Percentiles rank a stretch among this genome's conserved stretches.
These are phyloP conservation scores for Acaromyces ingoldii DNA, from an alignment of 1,284 basidiomycete species.

Conservation along the genomic window DNA sequence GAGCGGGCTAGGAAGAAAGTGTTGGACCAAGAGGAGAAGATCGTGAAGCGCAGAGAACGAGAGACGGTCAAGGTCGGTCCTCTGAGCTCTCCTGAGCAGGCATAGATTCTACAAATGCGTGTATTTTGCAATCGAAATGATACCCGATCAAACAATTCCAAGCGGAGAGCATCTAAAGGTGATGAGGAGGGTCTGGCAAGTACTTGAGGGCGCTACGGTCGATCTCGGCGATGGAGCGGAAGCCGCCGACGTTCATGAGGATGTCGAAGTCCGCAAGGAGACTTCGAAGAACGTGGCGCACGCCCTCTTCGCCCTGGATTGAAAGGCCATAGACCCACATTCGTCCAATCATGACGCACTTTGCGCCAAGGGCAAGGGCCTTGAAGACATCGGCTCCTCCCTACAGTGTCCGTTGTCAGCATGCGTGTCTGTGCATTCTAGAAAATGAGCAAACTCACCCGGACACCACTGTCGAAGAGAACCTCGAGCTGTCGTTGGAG, in stretches of 20 bases:
- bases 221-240: conserved; percentile 14
- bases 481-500: not conserved
- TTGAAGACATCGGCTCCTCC: conserved; percentile 71
- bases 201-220: conserved; percentile 5
- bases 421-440: too few species aligned
- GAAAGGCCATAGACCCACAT: conserved; percentile 59
- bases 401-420: too few species aligned
- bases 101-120: too few species aligned
- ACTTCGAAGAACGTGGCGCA: conserved; percentile 63
- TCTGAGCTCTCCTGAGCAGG: too few species aligned
- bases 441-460: too few species aligned
- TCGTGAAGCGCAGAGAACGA: conserved; percentile 15
- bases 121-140: too few species aligned
- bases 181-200: too few species aligned
- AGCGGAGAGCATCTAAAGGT: too few species aligned
- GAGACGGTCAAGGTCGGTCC: conserved; percentile 31
- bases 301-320: conserved; percentile 62
- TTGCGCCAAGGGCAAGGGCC: conserved; percentile 55
- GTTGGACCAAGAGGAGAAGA: conserved; percentile 18
- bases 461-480: conserved; percentile 74
- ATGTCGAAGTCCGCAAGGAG: conserved; percentile 64
- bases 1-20: conserved; percentile 21
- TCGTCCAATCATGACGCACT: conserved; percentile 48
- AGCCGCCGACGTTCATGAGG: conserved; percentile 44
- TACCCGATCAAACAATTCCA: too few species aligned